phyloP scores from a whole-genome alignment of 805 yeast species.

The Saccharomycopsis schoenii region DNA sequence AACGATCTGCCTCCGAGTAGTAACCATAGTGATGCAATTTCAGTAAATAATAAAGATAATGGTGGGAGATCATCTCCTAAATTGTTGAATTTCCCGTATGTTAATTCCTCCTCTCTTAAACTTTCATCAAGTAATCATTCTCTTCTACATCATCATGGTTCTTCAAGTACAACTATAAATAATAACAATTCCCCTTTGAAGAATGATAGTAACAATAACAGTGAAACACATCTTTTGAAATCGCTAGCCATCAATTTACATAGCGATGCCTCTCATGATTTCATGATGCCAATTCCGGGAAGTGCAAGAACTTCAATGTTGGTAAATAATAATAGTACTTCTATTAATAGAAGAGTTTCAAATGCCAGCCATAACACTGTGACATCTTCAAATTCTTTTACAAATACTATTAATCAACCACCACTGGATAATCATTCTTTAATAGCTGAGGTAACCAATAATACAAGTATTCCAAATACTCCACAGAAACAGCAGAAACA shows the following conservation, averaged over 20 bases:
- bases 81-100: not conserved
- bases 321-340: not conserved
- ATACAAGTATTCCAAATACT: not conserved
- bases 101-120: not conserved
- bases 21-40: not conserved
- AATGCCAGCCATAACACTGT: not conserved
- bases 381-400: not conserved
- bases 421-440: not conserved
- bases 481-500: not conserved
- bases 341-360: not conserved
- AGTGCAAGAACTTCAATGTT: conserved; percentile 5
- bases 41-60: not conserved
- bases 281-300: conserved; percentile 17
- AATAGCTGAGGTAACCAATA: not conserved
- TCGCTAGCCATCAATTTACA: conserved; percentile 8
- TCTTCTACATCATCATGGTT: not conserved
- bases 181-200: not conserved
- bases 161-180: not conserved
- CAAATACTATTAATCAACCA: not conserved
- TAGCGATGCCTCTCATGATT: conserved; percentile 11
- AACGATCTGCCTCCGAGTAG: conserved; percentile 2
- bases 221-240: conserved; percentile 2
- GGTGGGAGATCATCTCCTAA: not conserved
- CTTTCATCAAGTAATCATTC: not conserved
- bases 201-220: not conserved